phyloP scores from a whole-genome alignment of 257 asterid species.

The Pogostemon cablin region DNA sequence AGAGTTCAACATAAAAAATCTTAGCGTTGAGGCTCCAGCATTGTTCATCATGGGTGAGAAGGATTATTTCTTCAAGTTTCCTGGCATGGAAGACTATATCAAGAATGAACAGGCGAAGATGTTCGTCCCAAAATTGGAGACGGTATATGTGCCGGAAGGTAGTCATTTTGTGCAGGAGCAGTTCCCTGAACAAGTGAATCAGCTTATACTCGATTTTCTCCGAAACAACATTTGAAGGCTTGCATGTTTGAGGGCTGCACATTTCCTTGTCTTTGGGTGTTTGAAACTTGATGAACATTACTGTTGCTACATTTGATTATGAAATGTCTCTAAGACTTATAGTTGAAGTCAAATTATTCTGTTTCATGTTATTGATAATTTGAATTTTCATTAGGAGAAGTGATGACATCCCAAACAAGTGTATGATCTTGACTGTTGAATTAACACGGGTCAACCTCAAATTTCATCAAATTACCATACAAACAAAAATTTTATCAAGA shows the following conservation, averaged over 20 bases:
- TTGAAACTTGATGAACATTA: background rate
- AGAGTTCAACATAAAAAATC: slow-evolving; percentile 30
- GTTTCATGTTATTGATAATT: no score
- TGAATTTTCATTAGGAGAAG: background rate
- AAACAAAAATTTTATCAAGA: no score
- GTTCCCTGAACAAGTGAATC: slow-evolving; percentile 53
- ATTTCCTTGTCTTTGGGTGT: background rate
- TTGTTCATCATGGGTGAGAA: slow-evolving; percentile 64
- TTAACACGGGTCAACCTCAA: no score
- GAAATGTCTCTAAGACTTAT: background rate
- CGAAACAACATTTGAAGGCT: slow-evolving; percentile 31
- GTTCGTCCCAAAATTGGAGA: slow-evolving; percentile 59
- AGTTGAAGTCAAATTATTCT: background rate
- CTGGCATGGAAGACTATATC: slow-evolving; percentile 54
- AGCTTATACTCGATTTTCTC: slow-evolving; percentile 54
- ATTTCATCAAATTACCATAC: no score
- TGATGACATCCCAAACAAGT: background rate
- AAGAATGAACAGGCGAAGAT: slow-evolving; percentile 44
- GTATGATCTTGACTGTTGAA: no score
- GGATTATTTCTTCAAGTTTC: slow-evolving; percentile 56
- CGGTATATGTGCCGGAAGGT: slow-evolving; percentile 59
- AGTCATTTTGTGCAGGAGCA: slow-evolving; percentile 78
- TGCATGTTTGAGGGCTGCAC: background rate
- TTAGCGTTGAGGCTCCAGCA: slow-evolving; percentile 41
- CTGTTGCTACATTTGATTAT: background rate